A percentile compares a stretch with the other conserved stretches of the same genome.
phyloP scores from a whole-genome alignment of 2,329 filamentous ascomycete genomes.

The Arthrobotrys sphaeroides region DNA sequence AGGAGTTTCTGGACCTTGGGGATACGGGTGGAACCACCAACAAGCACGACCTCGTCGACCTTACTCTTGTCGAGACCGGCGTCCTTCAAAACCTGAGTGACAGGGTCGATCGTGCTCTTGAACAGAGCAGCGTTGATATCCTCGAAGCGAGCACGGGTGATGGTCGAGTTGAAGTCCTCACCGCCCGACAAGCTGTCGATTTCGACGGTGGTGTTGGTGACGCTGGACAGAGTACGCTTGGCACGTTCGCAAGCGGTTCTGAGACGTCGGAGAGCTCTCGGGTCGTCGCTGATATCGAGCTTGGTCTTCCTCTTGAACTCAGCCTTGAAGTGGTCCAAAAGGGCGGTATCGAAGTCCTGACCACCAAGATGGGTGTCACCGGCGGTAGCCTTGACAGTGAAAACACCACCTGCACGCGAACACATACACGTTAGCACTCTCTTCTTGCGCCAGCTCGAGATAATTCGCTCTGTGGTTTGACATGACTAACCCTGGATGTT shows the following conservation, averaged over 20 bases:
- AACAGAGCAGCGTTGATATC: slow-evolving; percentile 97
- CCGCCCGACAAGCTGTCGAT: slow-evolving; percentile 99
- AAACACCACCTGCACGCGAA: slow-evolving; percentile 82
- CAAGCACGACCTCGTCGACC: slow-evolving; percentile 98
- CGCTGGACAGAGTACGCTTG: slow-evolving; percentile 98
- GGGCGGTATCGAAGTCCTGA: slow-evolving; percentile 94
- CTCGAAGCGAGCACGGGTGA: slow-evolving; percentile 99
- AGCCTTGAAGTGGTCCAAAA: slow-evolving; percentile 96
- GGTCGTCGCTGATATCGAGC: slow-evolving; percentile 77
- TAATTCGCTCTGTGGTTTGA: not conserved
- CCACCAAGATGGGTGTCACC: slow-evolving; percentile 97
- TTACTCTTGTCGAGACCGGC: slow-evolving; percentile 84
- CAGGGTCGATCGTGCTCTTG: slow-evolving; percentile 90
- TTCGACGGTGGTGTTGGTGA: slow-evolving; percentile 96
- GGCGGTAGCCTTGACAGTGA: slow-evolving; percentile 97
- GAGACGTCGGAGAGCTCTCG: slow-evolving; percentile 93
- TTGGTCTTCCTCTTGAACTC: slow-evolving; percentile 86
- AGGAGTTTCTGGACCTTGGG: slow-evolving; percentile 99
- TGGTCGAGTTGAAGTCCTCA: slow-evolving; percentile 95
- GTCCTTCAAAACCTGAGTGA: slow-evolving; percentile 96
- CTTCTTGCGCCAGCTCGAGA: not conserved
- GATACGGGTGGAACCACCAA: slow-evolving; percentile 99
- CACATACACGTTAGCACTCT: not conserved
- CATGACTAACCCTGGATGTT: slow-evolving; percentile 81
- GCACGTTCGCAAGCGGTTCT: slow-evolving; percentile 98